A percentile compares a stretch with the other conserved stretches of the same genome.
Conservation (phyloP, 2,329 filamentous ascomycete species). For the Tolypocladium tundrense region DNA sequence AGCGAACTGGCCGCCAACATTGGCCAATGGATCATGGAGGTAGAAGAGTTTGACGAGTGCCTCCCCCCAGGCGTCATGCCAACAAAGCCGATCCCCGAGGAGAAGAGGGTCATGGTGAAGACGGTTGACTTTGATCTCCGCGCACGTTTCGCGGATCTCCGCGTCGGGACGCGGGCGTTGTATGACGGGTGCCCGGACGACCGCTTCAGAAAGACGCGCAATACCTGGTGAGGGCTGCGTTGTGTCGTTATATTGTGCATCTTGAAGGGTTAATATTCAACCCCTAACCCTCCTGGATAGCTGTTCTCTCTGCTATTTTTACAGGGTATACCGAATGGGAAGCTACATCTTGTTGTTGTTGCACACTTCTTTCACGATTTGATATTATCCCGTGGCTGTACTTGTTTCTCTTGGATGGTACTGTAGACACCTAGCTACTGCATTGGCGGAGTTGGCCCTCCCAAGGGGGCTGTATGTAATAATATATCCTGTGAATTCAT, state of each 20-base stretch:
- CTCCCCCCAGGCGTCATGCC: slow-evolving; percentile 1
- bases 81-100: slow-evolving; percentile 32
- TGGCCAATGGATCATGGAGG: slow-evolving; percentile 41
- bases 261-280: too few species aligned
- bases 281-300: too few species aligned
- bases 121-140: slow-evolving; percentile 47
- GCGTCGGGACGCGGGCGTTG: slow-evolving; percentile 45
- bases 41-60: slow-evolving; percentile 37
- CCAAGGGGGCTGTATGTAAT: not conserved
- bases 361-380: not conserved
- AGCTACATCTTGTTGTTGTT: too few species aligned
- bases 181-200: slow-evolving; percentile 34
- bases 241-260: not conserved
- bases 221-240: slow-evolving; percentile 32
- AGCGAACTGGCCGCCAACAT: slow-evolving; percentile 47
- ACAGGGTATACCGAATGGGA: not conserved
- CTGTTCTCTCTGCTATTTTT: not conserved
- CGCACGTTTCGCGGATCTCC: slow-evolving; percentile 35
- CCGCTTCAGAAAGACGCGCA: slow-evolving; percentile 33
- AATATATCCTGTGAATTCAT: not conserved
- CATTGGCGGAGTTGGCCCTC: too few species aligned
- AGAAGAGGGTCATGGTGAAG: slow-evolving; percentile 45
- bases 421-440: too few species aligned
- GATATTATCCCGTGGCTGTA: not conserved
- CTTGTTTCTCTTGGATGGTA: not conserved